Evolutionary conservation across 768 basidiomycete genomes (phyloP), one percentile per base, ranked within the genome.

Genomic region (Sporobolomyces pararoseus): DNA sequence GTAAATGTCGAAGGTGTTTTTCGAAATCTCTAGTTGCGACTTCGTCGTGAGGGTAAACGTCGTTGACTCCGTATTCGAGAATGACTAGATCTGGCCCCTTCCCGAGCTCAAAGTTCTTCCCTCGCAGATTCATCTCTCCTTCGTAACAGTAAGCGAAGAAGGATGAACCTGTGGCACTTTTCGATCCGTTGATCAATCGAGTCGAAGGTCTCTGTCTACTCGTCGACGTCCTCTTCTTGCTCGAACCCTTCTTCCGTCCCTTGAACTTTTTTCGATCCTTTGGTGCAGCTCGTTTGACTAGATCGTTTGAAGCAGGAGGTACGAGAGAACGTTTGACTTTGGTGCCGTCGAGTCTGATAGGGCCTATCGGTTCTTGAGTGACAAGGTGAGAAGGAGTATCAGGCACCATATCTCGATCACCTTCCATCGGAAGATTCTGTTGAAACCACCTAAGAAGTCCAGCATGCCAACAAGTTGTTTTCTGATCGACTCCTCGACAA

Each of bases 151-250:
- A 97, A 14, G 88, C 89, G 83, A 91, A 98, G 80, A 97, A 98
- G 19, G 87, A 88, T 1, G 91, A 91, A 80, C 88, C 88, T 29
- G 92, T 91, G 59, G 87, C 86, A 27, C 90, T 84, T 85, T 91
- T 89, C 9, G 94, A 94, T 35, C 93, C 95, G 79, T 98, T 96
- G 39, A 94, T 96, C 76, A 98, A 85, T 78, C 94, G 91, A 2
- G 91, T 91, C 4, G 91, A 91, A 0, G 94, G 93, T 1, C 50
- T 27, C 7, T 63, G 62, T 4, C 57, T 23, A 17, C 47, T 14
- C 13, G 46, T 27, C 13, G 27, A 17, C 57, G 39, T 17, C 27
- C 42, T 60, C 44, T 13, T 27, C 71, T 55, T n/a, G n/a, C n/a
- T 55, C 62, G 59, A 59, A 49, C 37, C 27, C 50, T 64, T 70